Base-by-base conservation (phyloP, 192 early-diverging fungal genomes). In the Coemansia sp. region DNA sequence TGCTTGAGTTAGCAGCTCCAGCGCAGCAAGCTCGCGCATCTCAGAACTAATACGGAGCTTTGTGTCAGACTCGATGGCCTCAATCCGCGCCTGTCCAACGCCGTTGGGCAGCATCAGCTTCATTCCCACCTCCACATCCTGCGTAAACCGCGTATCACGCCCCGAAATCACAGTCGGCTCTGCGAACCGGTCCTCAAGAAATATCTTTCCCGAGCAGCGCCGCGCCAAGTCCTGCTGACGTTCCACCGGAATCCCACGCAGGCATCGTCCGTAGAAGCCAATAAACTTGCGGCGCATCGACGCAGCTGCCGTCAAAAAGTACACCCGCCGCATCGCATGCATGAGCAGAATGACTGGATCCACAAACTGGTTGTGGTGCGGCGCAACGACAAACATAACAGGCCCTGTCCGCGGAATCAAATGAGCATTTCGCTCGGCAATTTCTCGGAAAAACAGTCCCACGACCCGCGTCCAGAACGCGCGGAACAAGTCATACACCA, bases 271-370 rank as follows among this genome's bases (percentile, higher is more conserved):
- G 69, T 95, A 89, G 53, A 86, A 72, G 4, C 95, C 97, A 58
- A 98, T 91, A 60, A 85, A 89, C 65, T 69, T 76, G 71, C 88
- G 88, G 31, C 90, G 86, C 94, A 96, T 96, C 21, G 89, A 91
- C 64, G 91, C 93, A 68, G 91, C 91, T 10, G 95, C 93, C 48
- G 85, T 85, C 47, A 95, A 51, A 60, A 91, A 93, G 38, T 86
- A 91, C 20, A 92, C 89, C 28, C 85, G 82, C 57, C 96, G 83
- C 22, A 84, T 77, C 48, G 90, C 91, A 60, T 92, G 89, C 54
- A 85, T 86, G 66, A 96, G 87, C 12, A 99, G 78, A 61, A 97
- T 88, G 38, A 96, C 62, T 5, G 95, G 94, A 76, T 99, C 97
- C 28, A 99, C 89, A 83, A 99, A 98, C 88, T 92, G 87, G 79